Evolutionary conservation across 805 yeast genomes (phyloP), one percentile per base, ranked within the genome.

Genomic region (Candida glaebosa): DNA sequence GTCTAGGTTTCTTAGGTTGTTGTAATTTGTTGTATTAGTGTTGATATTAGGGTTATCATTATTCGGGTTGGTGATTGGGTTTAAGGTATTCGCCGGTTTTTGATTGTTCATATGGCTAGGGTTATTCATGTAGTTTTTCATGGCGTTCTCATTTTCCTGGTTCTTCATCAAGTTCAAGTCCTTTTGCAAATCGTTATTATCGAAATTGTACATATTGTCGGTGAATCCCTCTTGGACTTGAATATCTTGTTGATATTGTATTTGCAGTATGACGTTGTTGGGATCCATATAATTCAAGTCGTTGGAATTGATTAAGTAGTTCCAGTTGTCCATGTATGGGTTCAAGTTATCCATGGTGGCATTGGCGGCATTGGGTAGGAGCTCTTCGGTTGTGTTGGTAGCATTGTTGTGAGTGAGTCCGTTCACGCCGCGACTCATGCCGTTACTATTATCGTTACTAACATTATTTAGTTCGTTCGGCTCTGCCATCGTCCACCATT

Each of bases 231-330:
- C 31, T 5, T 9, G 31, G 12, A 24, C 12, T 6, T 28, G 31
- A 12, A 35, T 35, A 24, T 35, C 38, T 17, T 35, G 38, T 31
- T 35, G 38, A 18, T 35, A 35, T 14, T 35, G 38, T 18, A 35
- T 35, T 14, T 35, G 38, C 19, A 20, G 38, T 5, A 35, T 35
- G 8, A 35, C 38, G 24, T 35, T 24, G 18, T 24, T 24, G 10
- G 38, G 38, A 35, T 35, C 38, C 38, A 35, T 35, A 15, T 35
- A 35, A 24, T n/a, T 24, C 38, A 35, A n/a, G 22, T 35, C 31
- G n/a, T 35, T 35, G 4, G 38, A 35, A 8, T 25, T 26, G 19
- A 35, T 35, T 10, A 35, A 35, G 17, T 20, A 35, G n/a, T 16
- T 24, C 38, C 38, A 35, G 16, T 35, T 35, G 18, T 35, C 38